These are phyloP conservation scores for Polygonum maritimum DNA, from an alignment of 148 eudicot species.

Conservation along the genomic window DNA sequence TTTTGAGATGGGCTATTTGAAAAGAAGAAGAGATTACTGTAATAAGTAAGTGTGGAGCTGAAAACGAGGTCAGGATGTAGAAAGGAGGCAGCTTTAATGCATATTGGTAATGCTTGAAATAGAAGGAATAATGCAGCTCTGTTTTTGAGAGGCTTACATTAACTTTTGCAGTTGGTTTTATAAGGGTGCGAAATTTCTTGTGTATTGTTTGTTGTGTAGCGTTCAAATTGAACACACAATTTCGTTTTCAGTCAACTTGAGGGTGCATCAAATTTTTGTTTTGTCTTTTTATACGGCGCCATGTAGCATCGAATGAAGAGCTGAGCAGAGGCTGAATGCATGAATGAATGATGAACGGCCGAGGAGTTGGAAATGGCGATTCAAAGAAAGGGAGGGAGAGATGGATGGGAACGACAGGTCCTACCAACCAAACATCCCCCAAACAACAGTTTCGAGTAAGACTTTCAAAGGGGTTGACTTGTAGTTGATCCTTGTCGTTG, in stretches of 20 bases:
- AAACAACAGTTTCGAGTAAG: not conserved
- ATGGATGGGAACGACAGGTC: not conserved
- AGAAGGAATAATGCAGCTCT: not conserved
- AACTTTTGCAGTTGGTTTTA: too few species aligned
- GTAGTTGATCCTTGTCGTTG: slow-evolving; percentile 7
- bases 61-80: not conserved
- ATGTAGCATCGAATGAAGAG: not conserved
- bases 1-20: not conserved
- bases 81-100: not conserved
- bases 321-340: too few species aligned
- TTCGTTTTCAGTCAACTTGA: too few species aligned
- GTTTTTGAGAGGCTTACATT: not conserved
- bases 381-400: not conserved
- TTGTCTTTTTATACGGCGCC: not conserved
- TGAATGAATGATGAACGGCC: too few species aligned
- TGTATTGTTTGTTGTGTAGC: not conserved
- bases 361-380: not conserved
- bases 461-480: slow-evolving; percentile 4
- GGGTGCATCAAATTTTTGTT: not conserved
- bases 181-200: not conserved
- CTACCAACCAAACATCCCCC: not conserved
- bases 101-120: not conserved
- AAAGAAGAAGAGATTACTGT: not conserved
- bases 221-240: not conserved
- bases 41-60: not conserved